Evolutionary conservation across 2,329 filamentous ascomycete genomes (phyloP).

Genomic region (Dothiorella sarmentorum): DNA sequence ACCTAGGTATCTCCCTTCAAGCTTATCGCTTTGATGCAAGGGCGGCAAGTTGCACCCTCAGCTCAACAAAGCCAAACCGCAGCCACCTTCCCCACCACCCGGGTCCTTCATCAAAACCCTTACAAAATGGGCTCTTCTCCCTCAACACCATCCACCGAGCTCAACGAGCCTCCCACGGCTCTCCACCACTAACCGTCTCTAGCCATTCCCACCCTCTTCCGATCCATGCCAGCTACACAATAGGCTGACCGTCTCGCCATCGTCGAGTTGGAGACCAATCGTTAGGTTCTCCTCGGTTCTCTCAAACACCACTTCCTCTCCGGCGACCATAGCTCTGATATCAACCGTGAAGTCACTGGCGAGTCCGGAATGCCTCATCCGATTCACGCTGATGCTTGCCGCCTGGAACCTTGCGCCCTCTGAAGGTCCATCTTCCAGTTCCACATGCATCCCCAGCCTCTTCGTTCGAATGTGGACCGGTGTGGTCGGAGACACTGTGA

Average conservation of each 20-base stretch:
- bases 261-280: not conserved
- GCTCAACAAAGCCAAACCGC: constrained; percentile 1
- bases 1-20: not conserved
- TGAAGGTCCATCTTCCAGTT: not conserved
- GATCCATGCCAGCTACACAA: not conserved
- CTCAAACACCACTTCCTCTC: not conserved
- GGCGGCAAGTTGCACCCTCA: not conserved
- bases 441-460: not conserved
- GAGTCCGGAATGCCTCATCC: too few relatives aligned
- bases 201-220: not conserved
- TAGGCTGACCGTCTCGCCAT: not conserved
- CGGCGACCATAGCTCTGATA: not conserved
- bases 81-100: not conserved
- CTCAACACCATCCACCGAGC: not conserved
- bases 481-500: not conserved
- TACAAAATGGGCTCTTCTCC: not conserved
- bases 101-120: not conserved
- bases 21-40: constrained; percentile 3
- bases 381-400: not conserved
- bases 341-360: not conserved
- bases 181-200: not conserved
- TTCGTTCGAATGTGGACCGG: not conserved
- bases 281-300: not conserved
- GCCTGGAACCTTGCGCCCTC: not conserved
- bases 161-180: not conserved